Base-by-base conservation (phyloP, 2,329 filamentous ascomycete species). In the Colletotrichum euphorbiae region DNA sequence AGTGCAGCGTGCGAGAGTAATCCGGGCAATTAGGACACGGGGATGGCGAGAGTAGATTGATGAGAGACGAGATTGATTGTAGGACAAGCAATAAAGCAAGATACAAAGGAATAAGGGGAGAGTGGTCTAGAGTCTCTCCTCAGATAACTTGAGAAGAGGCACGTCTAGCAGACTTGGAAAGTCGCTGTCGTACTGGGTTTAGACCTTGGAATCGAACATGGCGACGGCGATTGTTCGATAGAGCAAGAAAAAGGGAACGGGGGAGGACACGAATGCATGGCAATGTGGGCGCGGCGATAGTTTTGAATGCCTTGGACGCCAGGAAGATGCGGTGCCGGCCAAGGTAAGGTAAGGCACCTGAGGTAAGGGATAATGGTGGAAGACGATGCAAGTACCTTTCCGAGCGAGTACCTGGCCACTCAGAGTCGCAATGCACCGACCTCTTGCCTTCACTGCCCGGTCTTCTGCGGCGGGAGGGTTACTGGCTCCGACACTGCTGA, bases 191-290 rank as follows among this genome's bases (percentile, higher is more conserved):
- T 78, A 77, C 62, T 77, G 73, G 28, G 71, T 82, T 82, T 82
- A 87, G 77, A 86, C 80, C 80, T 79, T 79, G 76, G 75, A 82
- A 78, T 81, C 82, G 82, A 85, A 85, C 84, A 88, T 87, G 77
- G 81, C 81, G 81, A 77, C 80, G 78, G 79, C 78, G 75, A 77
- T 82, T 80, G 82, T 83, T 86, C 82, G 83, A 82, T 83, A 75
- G 75, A 68, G 59, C 65, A 58, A 64, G 61, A 68, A 74, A 76
- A 77, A 77, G 79, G 79, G 79, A 78, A 73, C 73, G 71, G 71
- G 73, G 72, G 75, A 75, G 71, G 73, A 73, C 74, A 71, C 72
- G 74, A 72, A 72, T 68, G 58, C 56, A 73, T 67, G 69, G 68
- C 69, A 52, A 71, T 69, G 73, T 73, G 73, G 77, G 75, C 72